Conservation (phyloP, 257 asterid species). For the Verbena officinalis region DNA sequence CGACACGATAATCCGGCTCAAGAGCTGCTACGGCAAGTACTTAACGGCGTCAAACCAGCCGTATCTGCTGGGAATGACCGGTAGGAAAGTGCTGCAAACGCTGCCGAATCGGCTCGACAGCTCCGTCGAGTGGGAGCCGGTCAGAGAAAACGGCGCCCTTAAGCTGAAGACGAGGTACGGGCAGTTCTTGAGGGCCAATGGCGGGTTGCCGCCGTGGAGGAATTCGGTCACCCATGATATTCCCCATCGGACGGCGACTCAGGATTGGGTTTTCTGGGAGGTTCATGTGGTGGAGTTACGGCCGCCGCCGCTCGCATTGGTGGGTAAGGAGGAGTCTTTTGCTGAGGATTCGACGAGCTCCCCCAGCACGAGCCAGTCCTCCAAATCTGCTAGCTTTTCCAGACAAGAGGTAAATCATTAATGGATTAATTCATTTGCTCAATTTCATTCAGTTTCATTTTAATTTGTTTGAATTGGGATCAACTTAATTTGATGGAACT, state of each 20-base stretch:
- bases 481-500: not conserved
- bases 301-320: slow-evolving; percentile 35
- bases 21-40: slow-evolving; percentile 68
- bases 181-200: slow-evolving; percentile 79
- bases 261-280: slow-evolving; percentile 91
- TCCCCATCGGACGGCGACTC: slow-evolving; percentile 77
- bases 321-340: slow-evolving; percentile 47
- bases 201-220: slow-evolving; percentile 95
- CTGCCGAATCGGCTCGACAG: slow-evolving; percentile 70
- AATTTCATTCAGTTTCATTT: not conserved
- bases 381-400: slow-evolving; percentile 61
- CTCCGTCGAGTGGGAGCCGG: slow-evolving; percentile 95
- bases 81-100: slow-evolving; percentile 72
- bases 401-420: slow-evolving; percentile 60
- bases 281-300: slow-evolving; percentile 70
- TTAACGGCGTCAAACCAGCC: slow-evolving; percentile 69
- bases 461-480: not conserved
- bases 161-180: slow-evolving; percentile 92
- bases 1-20: slow-evolving; percentile 53
- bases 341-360: slow-evolving; percentile 59
- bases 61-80: slow-evolving; percentile 81
- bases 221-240: slow-evolving; percentile 91
- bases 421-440: not conserved
- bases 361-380: slow-evolving; percentile 54
- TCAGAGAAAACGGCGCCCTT: slow-evolving; percentile 61